These are phyloP conservation scores for Zoysia matrella DNA, from an alignment of 202 grass and related monocot species.

Conservation along the genomic window DNA sequence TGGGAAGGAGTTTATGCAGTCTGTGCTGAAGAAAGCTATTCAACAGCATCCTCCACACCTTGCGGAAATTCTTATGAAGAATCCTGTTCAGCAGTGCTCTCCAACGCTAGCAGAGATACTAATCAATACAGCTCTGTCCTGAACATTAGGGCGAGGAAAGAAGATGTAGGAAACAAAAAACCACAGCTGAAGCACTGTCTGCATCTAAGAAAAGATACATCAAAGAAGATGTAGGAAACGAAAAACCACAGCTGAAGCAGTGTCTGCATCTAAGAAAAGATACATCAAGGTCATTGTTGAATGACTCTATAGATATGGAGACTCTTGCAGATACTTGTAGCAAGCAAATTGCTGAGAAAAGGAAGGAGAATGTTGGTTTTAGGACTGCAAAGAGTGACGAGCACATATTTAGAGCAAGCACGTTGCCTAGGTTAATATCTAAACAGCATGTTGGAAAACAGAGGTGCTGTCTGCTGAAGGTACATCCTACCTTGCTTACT, in stretches of 20 bases:
- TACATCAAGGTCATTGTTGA: not conserved
- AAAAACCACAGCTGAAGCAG: not conserved
- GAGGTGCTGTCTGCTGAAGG: constrained; percentile 22
- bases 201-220: not conserved
- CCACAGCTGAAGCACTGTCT: not conserved
- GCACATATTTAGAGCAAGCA: not conserved
- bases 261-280: not conserved
- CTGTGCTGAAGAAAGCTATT: not conserved
- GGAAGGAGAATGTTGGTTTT: not conserved
- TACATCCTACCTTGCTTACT: constrained; percentile 9
- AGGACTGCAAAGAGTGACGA: not conserved
- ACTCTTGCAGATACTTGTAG: not conserved
- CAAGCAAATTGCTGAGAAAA: not conserved
- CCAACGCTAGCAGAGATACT: not conserved
- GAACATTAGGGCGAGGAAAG: constrained; percentile 19
- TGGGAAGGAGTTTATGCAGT: constrained; percentile 3
- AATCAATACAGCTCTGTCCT: not conserved
- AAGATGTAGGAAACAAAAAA: constrained; percentile 4
- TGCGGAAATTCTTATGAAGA: not conserved
- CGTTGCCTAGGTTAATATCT: not conserved
- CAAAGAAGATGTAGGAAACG: not conserved
- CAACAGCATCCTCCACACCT: constrained; percentile 3
- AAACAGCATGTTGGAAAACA: not conserved
- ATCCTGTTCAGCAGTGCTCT: not conserved
- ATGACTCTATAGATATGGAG: not conserved